Evolutionary conservation across 805 yeast genomes (phyloP).

Genomic region (Metschnikowia borealis): DNA sequence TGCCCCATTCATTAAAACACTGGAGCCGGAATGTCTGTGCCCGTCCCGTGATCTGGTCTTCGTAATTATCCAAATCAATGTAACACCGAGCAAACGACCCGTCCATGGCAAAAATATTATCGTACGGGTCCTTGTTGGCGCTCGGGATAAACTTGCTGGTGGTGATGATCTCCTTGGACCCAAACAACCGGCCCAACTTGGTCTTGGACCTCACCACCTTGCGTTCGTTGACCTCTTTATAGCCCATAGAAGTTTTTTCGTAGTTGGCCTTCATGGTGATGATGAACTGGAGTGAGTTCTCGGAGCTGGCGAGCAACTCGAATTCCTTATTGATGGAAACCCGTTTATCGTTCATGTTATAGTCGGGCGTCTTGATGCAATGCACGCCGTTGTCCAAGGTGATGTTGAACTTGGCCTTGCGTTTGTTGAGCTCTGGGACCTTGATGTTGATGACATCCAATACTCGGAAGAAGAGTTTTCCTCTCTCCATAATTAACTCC

Average conservation of each 20-base stretch:
- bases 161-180: slow-evolving; percentile 45
- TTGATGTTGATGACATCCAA: slow-evolving; percentile 42
- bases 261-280: slow-evolving; percentile 70
- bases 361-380: slow-evolving; percentile 62
- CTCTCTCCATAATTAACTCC: slow-evolving; percentile 35
- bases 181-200: slow-evolving; percentile 45
- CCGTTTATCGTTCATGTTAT: slow-evolving; percentile 28
- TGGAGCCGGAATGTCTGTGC: slow-evolving; percentile 51
- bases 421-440: slow-evolving; percentile 44
- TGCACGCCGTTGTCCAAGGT: slow-evolving; percentile 80
- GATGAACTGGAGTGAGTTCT: slow-evolving; percentile 56
- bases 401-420: slow-evolving; percentile 47
- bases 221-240: slow-evolving; percentile 59
- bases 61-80: slow-evolving; percentile 57
- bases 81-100: slow-evolving; percentile 87
- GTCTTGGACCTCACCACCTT: slow-evolving; percentile 44
- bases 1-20: slow-evolving; percentile 77
- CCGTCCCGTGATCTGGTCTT: slow-evolving; percentile 51
- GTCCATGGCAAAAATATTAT: slow-evolving; percentile 64
- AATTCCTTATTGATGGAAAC: slow-evolving; percentile 65
- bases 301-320: slow-evolving; percentile 55
- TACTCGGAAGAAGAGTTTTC: slow-evolving; percentile 52
- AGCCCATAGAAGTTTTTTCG: slow-evolving; percentile 44
- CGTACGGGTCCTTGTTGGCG: slow-evolving; percentile 58
- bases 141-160: slow-evolving; percentile 51